Percentiles rank a stretch among this genome's conserved stretches.
These are phyloP conservation scores for Dendrocalamus latiflorus DNA, from an alignment of 202 grass and related monocot species.

Conservation along the genomic window DNA sequence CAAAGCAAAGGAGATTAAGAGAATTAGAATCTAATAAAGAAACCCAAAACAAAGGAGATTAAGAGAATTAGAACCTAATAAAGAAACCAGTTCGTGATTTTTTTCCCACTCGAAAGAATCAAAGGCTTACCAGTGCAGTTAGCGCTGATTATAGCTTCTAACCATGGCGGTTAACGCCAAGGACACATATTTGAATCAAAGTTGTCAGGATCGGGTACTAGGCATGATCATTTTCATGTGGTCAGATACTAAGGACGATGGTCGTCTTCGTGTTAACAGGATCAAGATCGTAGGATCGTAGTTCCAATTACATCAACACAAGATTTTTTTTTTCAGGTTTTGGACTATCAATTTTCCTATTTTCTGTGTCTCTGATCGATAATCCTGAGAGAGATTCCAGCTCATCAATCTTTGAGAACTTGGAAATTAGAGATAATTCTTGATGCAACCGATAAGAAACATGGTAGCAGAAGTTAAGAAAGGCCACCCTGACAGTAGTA, in stretches of 20 bases:
- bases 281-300: neutral
- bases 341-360: neutral
- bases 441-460: neutral
- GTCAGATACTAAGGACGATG: neutral
- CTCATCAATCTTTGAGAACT: neutral
- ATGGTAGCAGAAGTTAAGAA: neutral
- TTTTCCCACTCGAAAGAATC: neutral
- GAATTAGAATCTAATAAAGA: neutral
- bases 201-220: neutral
- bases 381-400: neutral
- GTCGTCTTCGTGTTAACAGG: neutral
- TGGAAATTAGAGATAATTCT: neutral
- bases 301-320: neutral
- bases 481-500: neutral
- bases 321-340: neutral
- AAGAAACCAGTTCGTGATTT: neutral
- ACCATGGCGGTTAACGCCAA: neutral
- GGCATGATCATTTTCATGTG: neutral
- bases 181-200: neutral
- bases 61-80: neutral
- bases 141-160: neutral
- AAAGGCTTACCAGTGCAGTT: neutral
- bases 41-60: neutral
- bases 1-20: neutral
- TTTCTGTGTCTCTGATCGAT: neutral